These are phyloP conservation scores for Colletotrichum aenigma DNA, from an alignment of 2,329 filamentous ascomycete genomes.

Conservation along the genomic window DNA sequence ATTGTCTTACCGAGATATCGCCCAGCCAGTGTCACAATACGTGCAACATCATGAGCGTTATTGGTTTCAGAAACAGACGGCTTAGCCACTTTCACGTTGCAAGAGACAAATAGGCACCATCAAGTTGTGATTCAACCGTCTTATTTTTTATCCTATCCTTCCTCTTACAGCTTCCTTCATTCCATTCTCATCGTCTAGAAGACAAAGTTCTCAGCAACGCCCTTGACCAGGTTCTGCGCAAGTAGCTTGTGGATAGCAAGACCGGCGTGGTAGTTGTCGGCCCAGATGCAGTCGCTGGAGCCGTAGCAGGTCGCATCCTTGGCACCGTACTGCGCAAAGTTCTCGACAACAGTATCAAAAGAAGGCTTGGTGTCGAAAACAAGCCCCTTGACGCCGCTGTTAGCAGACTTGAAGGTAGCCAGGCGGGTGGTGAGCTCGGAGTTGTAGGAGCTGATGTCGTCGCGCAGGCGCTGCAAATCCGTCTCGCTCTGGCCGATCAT, in stretches of 20 bases:
- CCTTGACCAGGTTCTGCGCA: conserved; percentile 35
- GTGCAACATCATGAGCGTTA: neutral
- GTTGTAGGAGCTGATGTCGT: conserved; percentile 42
- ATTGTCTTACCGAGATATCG: neutral
- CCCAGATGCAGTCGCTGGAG: conserved; percentile 48
- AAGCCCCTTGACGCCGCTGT: conserved; percentile 34
- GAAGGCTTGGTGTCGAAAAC: conserved; percentile 44
- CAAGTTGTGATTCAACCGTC: neutral
- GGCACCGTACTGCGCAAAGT: conserved; percentile 24
- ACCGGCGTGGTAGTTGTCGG: conserved; percentile 46
- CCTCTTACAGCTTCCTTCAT: neutral
- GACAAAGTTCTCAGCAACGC: conserved; percentile 13
- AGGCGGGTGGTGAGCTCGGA: conserved; percentile 29
- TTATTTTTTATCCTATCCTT: neutral
- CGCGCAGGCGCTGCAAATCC: conserved; percentile 21
- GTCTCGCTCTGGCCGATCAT: conserved; percentile 27
- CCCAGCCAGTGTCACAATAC: neutral
- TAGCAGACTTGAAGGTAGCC: conserved; percentile 33
- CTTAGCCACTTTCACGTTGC: neutral
- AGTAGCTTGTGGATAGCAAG: conserved; percentile 44
- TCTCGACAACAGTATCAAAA: conserved; percentile 45
- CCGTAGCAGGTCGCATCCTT: conserved; percentile 41
- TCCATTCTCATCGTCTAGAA: neutral
- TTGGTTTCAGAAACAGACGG: neutral
- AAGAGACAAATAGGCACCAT: neutral